A percentile compares a stretch with the other conserved stretches of the same genome.
Conservation (phyloP, 805 yeast genomes). For the Danielia oregonensis region DNA sequence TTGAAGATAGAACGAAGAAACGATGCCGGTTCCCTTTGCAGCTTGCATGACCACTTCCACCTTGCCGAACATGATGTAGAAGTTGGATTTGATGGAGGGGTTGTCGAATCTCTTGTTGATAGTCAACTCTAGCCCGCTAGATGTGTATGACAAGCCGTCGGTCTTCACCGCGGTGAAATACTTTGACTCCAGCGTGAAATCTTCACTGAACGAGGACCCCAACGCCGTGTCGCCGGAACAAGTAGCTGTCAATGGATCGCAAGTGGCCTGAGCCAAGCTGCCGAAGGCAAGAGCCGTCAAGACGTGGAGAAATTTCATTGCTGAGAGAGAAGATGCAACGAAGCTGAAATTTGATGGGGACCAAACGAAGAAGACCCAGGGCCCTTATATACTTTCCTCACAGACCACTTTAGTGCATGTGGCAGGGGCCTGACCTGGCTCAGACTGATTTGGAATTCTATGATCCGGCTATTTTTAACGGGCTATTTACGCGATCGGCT, state of each 20-base stretch:
- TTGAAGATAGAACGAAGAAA: conserved; percentile 78
- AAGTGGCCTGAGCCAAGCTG: conserved; percentile 4
- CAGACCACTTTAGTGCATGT: too few species aligned
- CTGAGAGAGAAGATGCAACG: too few species aligned
- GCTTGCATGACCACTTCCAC: conserved; percentile 70
- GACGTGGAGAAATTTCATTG: conserved; percentile 1
- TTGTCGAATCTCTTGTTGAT: conserved; percentile 64
- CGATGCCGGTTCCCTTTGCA: conserved; percentile 74
- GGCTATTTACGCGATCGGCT: background rate
- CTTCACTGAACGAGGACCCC: conserved; percentile 9
- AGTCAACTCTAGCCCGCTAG: conserved; percentile 61
- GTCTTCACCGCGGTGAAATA: conserved; percentile 35
- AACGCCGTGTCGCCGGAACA: conserved; percentile 8
- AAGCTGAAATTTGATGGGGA: background rate
- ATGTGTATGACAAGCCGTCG: conserved; percentile 31
- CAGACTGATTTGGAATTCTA: too few species aligned
- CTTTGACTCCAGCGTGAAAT: conserved; percentile 3
- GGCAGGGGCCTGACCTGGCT: too few species aligned
- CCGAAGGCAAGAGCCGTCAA: conserved; percentile 1
- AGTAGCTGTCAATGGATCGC: conserved; percentile 7
- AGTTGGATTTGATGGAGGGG: conserved; percentile 73
- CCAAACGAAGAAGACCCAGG: background rate
- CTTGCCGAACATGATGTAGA: conserved; percentile 86
- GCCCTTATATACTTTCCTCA: too few species aligned
- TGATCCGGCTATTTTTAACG: conserved; percentile 2